Evolutionary conservation across 306 rosid genomes (phyloP).

Genomic region (Hylodesmum podocarpum): DNA sequence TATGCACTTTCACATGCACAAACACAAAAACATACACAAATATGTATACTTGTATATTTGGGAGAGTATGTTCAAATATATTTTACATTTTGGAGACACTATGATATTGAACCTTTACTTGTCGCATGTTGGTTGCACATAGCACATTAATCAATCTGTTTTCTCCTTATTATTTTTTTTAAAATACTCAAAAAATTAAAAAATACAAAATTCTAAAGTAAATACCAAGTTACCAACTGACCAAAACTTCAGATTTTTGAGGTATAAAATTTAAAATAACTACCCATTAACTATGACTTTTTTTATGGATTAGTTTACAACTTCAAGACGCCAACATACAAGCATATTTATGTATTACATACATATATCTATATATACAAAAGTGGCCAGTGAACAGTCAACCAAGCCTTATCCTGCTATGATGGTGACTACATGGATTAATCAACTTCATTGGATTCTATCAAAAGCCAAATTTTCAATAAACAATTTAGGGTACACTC

Average conservation of each 20-base stretch:
- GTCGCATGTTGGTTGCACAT: background rate
- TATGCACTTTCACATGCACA: background rate
- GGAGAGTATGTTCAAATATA: background rate
- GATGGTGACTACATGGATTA: background rate
- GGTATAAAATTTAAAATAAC: background rate
- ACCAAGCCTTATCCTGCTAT: background rate
- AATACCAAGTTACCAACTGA: background rate
- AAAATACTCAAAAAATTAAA: background rate
- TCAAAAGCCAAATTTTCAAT: background rate
- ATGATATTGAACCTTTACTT: background rate
- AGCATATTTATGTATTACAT: background rate
- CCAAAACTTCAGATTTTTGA: background rate
- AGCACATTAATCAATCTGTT: background rate
- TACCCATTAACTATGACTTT: background rate
- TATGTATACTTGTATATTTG: background rate
- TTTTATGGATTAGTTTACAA: background rate
- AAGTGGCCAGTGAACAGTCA: background rate
- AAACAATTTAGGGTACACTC: background rate
- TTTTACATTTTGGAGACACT: slow-evolving; percentile 4
- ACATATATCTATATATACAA: background rate
- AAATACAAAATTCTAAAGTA: background rate
- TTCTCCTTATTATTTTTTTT: background rate
- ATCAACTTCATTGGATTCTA: background rate
- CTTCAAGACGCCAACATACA: background rate
- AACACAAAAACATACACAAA: background rate